Conservation (phyloP, 306 rosid species). For the Parietaria judaica region DNA sequence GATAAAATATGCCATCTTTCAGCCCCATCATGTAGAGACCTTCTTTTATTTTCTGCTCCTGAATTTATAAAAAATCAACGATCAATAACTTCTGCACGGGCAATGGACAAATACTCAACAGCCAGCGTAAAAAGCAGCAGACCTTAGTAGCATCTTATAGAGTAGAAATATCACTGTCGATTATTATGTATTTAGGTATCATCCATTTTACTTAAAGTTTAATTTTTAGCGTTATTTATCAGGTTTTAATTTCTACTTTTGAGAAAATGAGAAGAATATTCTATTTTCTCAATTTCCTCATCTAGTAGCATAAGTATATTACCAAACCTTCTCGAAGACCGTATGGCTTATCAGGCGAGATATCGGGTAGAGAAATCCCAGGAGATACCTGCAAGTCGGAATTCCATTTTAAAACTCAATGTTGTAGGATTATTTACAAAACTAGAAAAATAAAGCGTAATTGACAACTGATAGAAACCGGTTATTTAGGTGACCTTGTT, state of each 20-base stretch:
- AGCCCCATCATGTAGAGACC: conserved; percentile 99
- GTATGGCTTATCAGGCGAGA: conserved; percentile 87
- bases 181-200: no score
- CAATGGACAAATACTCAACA: conserved; percentile 7
- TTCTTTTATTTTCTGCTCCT: conserved; percentile 95
- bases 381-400: conserved; percentile 62
- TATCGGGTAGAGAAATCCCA: conserved; percentile 94
- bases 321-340: conserved; percentile 80
- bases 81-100: conserved; percentile 18
- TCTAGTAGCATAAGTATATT: conserved; percentile 8
- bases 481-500: no score
- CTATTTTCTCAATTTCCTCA: no score
- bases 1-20: conserved; percentile 77
- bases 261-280: no score
- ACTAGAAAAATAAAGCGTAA: neutral
- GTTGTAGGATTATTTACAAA: conserved; percentile 10
- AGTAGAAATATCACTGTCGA: conserved; percentile 6
- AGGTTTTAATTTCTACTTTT: no score
- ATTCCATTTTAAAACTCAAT: conserved; percentile 22
- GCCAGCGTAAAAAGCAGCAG: conserved; percentile 1
- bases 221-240: no score
- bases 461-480: neutral
- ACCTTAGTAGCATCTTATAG: conserved; percentile 19
- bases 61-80: conserved; percentile 21
- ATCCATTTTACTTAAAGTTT: no score